Conservation (phyloP, 371 early-diverging fungal species). For the Rhizopus arrhizus region DNA sequence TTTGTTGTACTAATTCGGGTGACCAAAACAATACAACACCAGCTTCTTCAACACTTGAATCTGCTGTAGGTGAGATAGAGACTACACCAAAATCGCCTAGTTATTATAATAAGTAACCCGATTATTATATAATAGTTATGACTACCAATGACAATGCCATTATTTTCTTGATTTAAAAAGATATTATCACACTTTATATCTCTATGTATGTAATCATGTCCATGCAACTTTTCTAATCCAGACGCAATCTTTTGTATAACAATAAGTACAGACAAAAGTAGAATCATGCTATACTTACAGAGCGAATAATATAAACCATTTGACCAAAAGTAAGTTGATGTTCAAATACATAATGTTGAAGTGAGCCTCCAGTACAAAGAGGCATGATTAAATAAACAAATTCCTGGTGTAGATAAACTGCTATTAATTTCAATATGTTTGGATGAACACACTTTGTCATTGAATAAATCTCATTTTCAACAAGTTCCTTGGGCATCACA, state of each 20-base stretch:
- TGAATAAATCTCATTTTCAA: slow-evolving; percentile 55
- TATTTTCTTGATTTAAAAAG: slow-evolving; percentile 42
- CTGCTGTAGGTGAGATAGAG: slow-evolving; percentile 51
- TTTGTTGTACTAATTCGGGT: slow-evolving; percentile 51
- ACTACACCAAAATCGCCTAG: slow-evolving; percentile 57
- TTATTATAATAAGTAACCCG: not conserved
- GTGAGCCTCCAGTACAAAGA: slow-evolving; percentile 50
- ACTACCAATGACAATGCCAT: slow-evolving; percentile 50
- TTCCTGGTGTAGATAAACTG: slow-evolving; percentile 47
- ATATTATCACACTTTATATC: slow-evolving; percentile 59
- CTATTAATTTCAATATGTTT: slow-evolving; percentile 45
- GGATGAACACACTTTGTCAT: slow-evolving; percentile 54
- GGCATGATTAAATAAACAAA: slow-evolving; percentile 55
- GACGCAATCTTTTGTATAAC: slow-evolving; percentile 39
- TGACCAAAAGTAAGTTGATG: slow-evolving; percentile 49
- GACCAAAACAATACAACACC: slow-evolving; percentile 59
- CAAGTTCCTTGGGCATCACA: slow-evolving; percentile 57
- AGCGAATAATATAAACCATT: slow-evolving; percentile 45
- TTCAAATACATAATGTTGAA: slow-evolving; percentile 55
- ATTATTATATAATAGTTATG: not conserved
- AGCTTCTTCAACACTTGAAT: slow-evolving; percentile 53
- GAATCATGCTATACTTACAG: slow-evolving; percentile 30
- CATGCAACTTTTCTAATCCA: slow-evolving; percentile 49
- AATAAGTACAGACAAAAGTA: not conserved
- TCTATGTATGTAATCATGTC: slow-evolving; percentile 52